A percentile compares a stretch with the other conserved stretches of the same genome.
phyloP scores from a whole-genome alignment of 441 rosid genomes.

The Gossypium trilobum region DNA sequence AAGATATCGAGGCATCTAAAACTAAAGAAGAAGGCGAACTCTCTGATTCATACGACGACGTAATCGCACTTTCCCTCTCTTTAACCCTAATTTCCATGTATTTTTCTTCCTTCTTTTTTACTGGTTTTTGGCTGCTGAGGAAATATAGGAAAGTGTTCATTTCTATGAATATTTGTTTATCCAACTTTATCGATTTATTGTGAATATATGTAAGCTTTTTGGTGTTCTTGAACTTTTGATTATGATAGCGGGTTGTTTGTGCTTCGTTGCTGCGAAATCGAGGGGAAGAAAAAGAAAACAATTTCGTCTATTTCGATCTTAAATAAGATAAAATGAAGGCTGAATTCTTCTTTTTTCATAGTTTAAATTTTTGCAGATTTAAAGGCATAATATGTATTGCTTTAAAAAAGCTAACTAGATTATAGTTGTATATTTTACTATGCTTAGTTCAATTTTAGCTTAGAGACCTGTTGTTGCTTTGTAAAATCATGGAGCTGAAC shows the following conservation, averaged over 20 bases:
- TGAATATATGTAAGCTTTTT: not conserved
- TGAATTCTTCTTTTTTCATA: not conserved
- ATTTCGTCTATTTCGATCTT: not conserved
- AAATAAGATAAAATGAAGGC: not conserved
- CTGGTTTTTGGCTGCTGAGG: not conserved
- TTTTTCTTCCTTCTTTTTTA: not conserved
- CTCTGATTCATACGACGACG: conserved; percentile 59
- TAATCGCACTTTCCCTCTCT: conserved; percentile 10
- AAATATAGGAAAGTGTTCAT: not conserved
- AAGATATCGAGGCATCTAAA: conserved; percentile 13
- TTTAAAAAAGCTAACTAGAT: not conserved
- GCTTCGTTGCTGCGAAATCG: conserved; percentile 17
- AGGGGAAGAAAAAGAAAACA: not conserved
- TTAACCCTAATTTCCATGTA: not conserved
- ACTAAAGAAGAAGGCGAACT: conserved; percentile 84
- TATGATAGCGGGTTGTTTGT: not conserved
- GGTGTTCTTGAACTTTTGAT: not conserved
- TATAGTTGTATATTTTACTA: not conserved
- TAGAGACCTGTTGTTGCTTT: not conserved
- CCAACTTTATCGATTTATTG: not conserved
- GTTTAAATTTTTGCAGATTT: not conserved
- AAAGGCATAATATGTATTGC: not conserved
- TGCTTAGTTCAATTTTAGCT: not conserved
- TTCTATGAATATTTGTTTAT: not conserved
- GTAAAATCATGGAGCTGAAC: not conserved